Evolutionary conservation across 2,329 filamentous ascomycete species (phyloP).

Genomic region (Purpureocillium takamizusanense): DNA sequence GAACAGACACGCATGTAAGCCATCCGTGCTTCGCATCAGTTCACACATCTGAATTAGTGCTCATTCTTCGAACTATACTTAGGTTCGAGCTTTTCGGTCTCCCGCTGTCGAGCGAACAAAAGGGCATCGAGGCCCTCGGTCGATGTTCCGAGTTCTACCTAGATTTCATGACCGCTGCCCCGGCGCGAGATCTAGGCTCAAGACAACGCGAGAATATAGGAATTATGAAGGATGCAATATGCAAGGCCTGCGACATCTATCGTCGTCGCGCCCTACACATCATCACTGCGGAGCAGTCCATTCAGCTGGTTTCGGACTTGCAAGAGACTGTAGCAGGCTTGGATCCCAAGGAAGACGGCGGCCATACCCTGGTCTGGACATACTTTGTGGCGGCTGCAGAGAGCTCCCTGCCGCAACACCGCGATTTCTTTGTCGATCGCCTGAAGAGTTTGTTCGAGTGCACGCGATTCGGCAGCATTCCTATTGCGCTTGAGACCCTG

Average conservation of each 20-base stretch:
- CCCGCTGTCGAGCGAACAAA: slow-evolving; percentile 16
- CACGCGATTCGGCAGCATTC: slow-evolving; percentile 28
- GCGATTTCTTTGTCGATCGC: slow-evolving; percentile 22
- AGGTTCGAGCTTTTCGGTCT: slow-evolving; percentile 22
- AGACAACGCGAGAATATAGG: slow-evolving; percentile 10
- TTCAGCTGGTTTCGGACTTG: slow-evolving; percentile 20
- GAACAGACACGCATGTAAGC: slow-evolving; percentile 22
- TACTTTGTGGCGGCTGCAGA: slow-evolving; percentile 31
- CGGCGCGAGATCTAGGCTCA: slow-evolving; percentile 6
- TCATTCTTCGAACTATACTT: neutral
- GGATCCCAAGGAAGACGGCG: slow-evolving; percentile 17
- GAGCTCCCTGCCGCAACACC: slow-evolving; percentile 22
- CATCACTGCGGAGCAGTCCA: slow-evolving; percentile 11
- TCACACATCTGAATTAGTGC: neutral
- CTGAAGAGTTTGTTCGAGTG: slow-evolving; percentile 18
- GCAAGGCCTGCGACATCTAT: slow-evolving; percentile 17
- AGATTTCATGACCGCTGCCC: slow-evolving; percentile 14
- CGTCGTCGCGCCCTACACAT: slow-evolving; percentile 10
- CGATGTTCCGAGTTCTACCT: slow-evolving; percentile 14
- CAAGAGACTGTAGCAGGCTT: slow-evolving; percentile 18
- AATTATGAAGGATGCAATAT: slow-evolving; percentile 14
- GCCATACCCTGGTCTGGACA: slow-evolving; percentile 29
- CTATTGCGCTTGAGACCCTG: slow-evolving; percentile 22
- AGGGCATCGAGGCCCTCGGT: slow-evolving; percentile 14
- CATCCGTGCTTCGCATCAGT: no score